phyloP scores from a whole-genome alignment of 768 basidiomycete genomes.

The Lactifluus subvellereus region DNA sequence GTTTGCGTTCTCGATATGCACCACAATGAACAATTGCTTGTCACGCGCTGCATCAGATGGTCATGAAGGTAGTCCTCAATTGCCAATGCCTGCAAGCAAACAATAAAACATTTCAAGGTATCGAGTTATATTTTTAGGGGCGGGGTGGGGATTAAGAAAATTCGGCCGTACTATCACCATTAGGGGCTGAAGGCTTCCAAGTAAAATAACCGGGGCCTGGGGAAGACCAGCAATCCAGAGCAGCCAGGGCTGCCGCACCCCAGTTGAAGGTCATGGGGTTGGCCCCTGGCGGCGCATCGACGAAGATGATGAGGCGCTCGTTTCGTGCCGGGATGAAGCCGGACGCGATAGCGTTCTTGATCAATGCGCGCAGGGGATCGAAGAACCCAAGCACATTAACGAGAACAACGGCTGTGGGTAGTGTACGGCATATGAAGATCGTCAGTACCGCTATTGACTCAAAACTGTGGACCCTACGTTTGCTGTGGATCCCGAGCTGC shows the following conservation, averaged over 20 bases:
- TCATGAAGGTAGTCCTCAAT: neutral
- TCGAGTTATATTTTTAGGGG: neutral
- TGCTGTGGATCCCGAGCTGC: constrained; percentile 80
- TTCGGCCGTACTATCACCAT: neutral
- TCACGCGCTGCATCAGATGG: neutral
- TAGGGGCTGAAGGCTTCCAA: neutral
- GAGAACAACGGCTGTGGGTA: constrained; percentile 63
- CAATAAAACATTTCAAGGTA: neutral
- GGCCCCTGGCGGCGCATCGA: constrained; percentile 60
- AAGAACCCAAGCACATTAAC: constrained; percentile 85
- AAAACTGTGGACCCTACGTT: constrained; percentile 48
- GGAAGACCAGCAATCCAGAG: constrained; percentile 53
- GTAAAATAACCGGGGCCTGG: constrained; percentile 10
- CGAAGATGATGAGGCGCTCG: constrained; percentile 58
- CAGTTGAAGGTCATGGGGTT: constrained; percentile 67
- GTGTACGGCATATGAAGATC: neutral
- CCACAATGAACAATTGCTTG: neutral
- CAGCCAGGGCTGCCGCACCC: constrained; percentile 63
- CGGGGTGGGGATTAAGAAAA: neutral
- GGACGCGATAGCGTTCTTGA: constrained; percentile 56
- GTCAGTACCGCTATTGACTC: neutral
- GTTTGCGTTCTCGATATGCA: neutral
- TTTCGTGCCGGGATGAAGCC: constrained; percentile 71
- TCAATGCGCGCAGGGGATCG: constrained; percentile 71
- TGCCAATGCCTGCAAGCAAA: neutral